Conservation (phyloP, 441 rosid species). For the Pelargonium australe region DNA sequence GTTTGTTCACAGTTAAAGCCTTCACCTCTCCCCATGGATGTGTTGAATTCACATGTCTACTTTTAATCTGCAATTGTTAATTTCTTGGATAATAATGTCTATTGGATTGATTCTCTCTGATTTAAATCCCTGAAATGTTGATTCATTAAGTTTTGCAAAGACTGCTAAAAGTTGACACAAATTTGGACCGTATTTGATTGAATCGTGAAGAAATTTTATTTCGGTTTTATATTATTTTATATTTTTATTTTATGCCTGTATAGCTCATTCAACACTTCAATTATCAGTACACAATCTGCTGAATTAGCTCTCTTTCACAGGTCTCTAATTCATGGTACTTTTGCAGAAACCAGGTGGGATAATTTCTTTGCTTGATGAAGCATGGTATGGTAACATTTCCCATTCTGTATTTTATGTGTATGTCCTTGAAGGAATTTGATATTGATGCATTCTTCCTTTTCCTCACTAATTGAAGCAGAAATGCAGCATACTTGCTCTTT, state of each 20-base stretch:
- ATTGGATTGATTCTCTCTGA: background rate
- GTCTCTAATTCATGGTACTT: constrained; percentile 23
- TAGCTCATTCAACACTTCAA: constrained; percentile 14
- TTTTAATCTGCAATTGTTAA: too few relatives aligned
- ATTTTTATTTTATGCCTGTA: constrained; percentile 10
- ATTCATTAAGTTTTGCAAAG: background rate
- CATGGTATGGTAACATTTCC: constrained; percentile 53
- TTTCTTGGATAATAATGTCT: background rate
- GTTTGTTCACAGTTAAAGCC: too few relatives aligned
- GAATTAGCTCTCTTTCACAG: constrained; percentile 15
- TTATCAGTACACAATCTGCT: constrained; percentile 17
- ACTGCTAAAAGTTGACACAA: background rate
- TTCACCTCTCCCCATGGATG: too few relatives aligned
- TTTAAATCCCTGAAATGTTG: background rate
- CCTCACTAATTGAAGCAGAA: background rate
- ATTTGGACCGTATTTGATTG: constrained; percentile 10
- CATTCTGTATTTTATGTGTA: constrained; percentile 6
- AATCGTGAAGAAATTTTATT: constrained; percentile 15
- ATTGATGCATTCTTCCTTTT: constrained; percentile 9
- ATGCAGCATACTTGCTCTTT: constrained; percentile 1
- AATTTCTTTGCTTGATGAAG: constrained; percentile 92
- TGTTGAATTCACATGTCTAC: too few relatives aligned
- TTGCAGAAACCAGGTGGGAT: constrained; percentile 97
- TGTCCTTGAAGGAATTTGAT: background rate
- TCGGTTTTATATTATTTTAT: constrained; percentile 10